Base-by-base conservation (phyloP, 2,329 filamentous ascomycete genomes). In the Penicillium sp. region DNA sequence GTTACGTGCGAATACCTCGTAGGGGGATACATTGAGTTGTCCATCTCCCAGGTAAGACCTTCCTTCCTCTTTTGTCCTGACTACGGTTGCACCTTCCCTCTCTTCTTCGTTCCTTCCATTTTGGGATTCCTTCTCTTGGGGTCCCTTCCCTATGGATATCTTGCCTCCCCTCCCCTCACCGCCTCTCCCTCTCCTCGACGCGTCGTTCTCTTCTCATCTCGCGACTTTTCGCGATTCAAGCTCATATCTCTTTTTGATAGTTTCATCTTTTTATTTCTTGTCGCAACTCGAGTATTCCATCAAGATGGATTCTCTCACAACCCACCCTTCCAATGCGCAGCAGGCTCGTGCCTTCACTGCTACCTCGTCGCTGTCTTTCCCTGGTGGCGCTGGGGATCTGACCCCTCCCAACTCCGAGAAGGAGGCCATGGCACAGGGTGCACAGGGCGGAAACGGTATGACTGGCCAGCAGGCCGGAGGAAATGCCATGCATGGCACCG, bases 21-120 rank as follows among this genome's bases (percentile, higher is more conserved):
- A 69, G 91, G 91, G 65, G 90, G 92, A 96, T 89, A 92, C 92
- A 96, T 96, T 96, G 78, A 88, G 77, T 96, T 96, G 92, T 96
- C 91, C 82, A 90, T 96, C 92, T 96, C 91, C 89, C 85, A 79
- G 83, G 80, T 82, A 82, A 76, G 79, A 60, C 61, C 59, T 45
- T 58, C 57, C 12, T 9, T 44, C 9, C 31, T 23, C 15, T 33
- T 47, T 6, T 38, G 23, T 49, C 33, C 31, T 6, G 41, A 19
- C n/a, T n/a, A 12, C 8, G n/a, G n/a, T 39, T 39, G 36, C 43
- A 47, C 55, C 52, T 55, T 48, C 36, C 35, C n/a, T 25, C 13
- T 10, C 33, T 35, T 15, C 1, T 15, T 35, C 33, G 15, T 35
- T 35, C 33, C 33, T 35, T 35, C 33, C 33, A 1, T 4, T 3